Conservation (phyloP, 1,284 basidiomycete genomes). For the Tilletia setariae region DNA sequence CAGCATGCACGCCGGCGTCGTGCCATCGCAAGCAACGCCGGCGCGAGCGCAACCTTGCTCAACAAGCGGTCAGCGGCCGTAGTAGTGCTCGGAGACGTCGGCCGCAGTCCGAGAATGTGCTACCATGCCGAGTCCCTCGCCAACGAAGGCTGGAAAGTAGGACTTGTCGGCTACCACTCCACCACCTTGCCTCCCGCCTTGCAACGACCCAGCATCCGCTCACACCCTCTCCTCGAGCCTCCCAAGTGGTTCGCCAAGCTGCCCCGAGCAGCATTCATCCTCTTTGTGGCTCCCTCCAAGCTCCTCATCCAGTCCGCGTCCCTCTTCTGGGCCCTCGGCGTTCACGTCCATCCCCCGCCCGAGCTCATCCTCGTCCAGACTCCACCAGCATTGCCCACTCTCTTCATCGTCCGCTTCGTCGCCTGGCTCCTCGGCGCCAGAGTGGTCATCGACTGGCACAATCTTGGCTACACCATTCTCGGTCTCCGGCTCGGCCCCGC, state of each 20-base stretch:
- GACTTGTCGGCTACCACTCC: constrained; percentile 84
- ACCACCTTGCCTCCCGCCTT: constrained; percentile 36
- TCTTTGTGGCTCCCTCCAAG: constrained; percentile 73
- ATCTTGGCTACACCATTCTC: constrained; percentile 89
- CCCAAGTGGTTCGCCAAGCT: constrained; percentile 62
- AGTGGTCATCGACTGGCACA: constrained; percentile 98
- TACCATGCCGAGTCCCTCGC: constrained; percentile 93
- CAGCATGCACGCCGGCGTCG: constrained; percentile 22
- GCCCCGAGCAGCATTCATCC: constrained; percentile 65
- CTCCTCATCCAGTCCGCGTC: constrained; percentile 56
- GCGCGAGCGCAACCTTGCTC: too few species aligned
- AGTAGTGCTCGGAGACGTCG: constrained; percentile 91
- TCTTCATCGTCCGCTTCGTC: constrained; percentile 77
- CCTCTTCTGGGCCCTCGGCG: constrained; percentile 42
- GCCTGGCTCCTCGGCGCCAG: constrained; percentile 68
- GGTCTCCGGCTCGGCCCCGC: constrained; percentile 70
- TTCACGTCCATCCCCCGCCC: constrained; percentile 67
- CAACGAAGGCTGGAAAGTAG: constrained; percentile 72
- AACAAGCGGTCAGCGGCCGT: constrained; percentile 64
- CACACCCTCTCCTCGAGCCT: constrained; percentile 64
- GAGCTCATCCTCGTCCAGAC: constrained; percentile 89
- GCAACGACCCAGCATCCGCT: constrained; percentile 27
- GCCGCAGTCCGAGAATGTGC: constrained; percentile 95
- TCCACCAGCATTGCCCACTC: constrained; percentile 91
- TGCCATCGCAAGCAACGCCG: too few species aligned